phyloP scores from a whole-genome alignment of 2,329 filamentous ascomycete species.

The Sporothrix sp. region DNA sequence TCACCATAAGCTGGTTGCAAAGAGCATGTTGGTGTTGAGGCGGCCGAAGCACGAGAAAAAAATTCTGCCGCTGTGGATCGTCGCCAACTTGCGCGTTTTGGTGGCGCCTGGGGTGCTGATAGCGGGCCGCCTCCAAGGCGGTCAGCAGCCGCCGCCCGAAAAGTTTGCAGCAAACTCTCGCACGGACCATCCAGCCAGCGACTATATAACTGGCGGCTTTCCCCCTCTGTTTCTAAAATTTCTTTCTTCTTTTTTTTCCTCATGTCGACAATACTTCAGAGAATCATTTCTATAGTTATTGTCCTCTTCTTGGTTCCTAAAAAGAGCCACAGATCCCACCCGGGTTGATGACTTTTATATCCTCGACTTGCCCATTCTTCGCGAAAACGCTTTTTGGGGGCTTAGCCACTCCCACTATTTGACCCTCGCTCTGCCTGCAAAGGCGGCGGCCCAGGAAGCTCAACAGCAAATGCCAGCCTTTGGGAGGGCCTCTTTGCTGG shows the following conservation, averaged over 20 bases:
- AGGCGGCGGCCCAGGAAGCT: conserved; percentile 40
- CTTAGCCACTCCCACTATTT: conserved; percentile 55
- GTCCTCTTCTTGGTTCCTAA: conserved; percentile 86
- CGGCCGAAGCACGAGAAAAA: not conserved
- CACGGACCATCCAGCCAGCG: conserved; percentile 5
- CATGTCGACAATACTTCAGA: conserved; percentile 58
- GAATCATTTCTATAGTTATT: conserved; percentile 99
- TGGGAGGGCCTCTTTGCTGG: conserved; percentile 10
- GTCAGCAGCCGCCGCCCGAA: not conserved
- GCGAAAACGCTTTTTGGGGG: conserved; percentile 10
- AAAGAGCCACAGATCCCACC: conserved; percentile 88
- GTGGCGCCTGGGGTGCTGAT: too few species aligned
- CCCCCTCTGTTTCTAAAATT: conserved; percentile 24
- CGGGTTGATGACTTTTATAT: conserved; percentile 84
- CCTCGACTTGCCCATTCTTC: conserved; percentile 47
- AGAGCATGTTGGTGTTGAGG: too few species aligned
- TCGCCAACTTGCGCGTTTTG: not conserved
- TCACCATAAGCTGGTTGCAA: not conserved
- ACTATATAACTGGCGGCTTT: conserved; percentile 33
- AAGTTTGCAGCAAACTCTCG: conserved; percentile 1
- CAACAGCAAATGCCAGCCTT: not conserved
- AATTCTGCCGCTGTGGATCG: conserved; percentile 3
- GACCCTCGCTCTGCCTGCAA: conserved; percentile 52
- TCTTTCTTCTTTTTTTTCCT: conserved; percentile 41
- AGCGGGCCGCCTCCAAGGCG: not conserved